Conservation (phyloP, 2,329 filamentous ascomycete species). For the Hansfordia pulvinata region DNA sequence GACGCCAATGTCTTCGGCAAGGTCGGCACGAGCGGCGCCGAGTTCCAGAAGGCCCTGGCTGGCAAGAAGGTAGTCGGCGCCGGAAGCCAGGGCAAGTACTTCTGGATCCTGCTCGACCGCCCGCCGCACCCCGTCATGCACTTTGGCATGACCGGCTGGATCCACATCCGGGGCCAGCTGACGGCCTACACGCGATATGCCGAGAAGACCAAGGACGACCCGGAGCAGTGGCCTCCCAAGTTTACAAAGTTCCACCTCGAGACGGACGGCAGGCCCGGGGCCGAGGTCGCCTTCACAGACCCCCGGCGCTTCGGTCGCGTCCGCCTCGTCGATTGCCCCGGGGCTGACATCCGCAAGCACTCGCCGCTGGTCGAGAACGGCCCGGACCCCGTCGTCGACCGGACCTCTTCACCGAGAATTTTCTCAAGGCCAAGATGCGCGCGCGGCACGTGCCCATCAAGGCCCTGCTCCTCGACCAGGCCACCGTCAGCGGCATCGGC, state of each 20-base stretch:
- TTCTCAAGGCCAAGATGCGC: constrained; percentile 56
- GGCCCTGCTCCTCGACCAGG: constrained; percentile 75
- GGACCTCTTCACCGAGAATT: constrained; percentile 62
- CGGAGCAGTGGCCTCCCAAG: constrained; percentile 71
- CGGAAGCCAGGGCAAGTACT: constrained; percentile 91
- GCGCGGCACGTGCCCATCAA: constrained; percentile 73
- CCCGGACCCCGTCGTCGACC: constrained; percentile 80
- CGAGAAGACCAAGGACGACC: constrained; percentile 49
- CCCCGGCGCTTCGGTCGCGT: constrained; percentile 66
- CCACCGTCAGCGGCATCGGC: constrained; percentile 80
- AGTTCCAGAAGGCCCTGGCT: constrained; percentile 59
- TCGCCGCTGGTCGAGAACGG: constrained; percentile 83
- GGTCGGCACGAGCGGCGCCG: constrained; percentile 63
- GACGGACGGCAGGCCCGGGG: constrained; percentile 36
- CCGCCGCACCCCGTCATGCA: constrained; percentile 84
- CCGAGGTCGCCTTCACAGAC: constrained; percentile 72
- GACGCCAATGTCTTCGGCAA: constrained; percentile 86
- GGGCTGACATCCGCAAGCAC: constrained; percentile 58
- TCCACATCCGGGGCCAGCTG: constrained; percentile 69
- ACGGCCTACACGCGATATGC: constrained; percentile 76
- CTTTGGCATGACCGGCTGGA: constrained; percentile 74
- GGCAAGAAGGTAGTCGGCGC: constrained; percentile 60
- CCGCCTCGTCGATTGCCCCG: constrained; percentile 69
- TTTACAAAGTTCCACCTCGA: constrained; percentile 79
- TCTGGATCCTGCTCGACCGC: constrained; percentile 67